Percentiles rank a stretch among this genome's conserved stretches.
Evolutionary conservation across 164 flowering plant species (phyloP).

Genomic region (Euptelea pleiosperma): DNA sequence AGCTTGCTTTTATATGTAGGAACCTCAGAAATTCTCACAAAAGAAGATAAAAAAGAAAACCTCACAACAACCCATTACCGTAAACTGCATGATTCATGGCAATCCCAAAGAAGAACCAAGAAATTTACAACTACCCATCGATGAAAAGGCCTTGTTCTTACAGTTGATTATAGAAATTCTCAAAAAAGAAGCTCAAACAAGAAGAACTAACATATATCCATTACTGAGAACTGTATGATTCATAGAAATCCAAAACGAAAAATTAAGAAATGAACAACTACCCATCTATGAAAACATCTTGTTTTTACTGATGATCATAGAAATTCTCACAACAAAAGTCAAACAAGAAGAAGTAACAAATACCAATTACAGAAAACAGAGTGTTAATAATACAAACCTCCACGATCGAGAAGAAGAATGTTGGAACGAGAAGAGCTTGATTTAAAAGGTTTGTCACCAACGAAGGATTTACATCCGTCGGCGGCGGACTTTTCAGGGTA

Average conservation of each 20-base stretch:
- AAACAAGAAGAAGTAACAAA: neutral
- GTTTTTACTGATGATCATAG: neutral
- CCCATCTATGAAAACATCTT: constrained; percentile 4
- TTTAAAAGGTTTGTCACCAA: constrained; percentile 45
- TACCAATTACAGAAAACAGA: neutral
- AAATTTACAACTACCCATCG: no score
- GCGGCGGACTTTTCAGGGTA: constrained; percentile 48
- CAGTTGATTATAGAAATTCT: no score
- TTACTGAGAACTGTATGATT: neutral
- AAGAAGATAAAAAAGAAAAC: no score
- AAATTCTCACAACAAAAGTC: neutral
- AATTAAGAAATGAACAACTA: neutral
- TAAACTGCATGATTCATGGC: no score
- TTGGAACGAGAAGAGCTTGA: constrained; percentile 43
- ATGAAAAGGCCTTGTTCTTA: no score
- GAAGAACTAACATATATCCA: constrained; percentile 1
- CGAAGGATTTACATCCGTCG: constrained; percentile 43
- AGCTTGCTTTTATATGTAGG: neutral
- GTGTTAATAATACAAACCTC: constrained; percentile 43
- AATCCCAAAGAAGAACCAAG: no score
- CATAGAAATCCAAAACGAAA: neutral
- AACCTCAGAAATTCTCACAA: no score
- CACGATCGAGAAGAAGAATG: constrained; percentile 80
- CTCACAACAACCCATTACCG: no score
- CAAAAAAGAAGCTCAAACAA: neutral